These are phyloP conservation scores for Nitzschia inconspicua DNA, from an alignment of 108 stramenopile genomes.

Conservation along the genomic window DNA sequence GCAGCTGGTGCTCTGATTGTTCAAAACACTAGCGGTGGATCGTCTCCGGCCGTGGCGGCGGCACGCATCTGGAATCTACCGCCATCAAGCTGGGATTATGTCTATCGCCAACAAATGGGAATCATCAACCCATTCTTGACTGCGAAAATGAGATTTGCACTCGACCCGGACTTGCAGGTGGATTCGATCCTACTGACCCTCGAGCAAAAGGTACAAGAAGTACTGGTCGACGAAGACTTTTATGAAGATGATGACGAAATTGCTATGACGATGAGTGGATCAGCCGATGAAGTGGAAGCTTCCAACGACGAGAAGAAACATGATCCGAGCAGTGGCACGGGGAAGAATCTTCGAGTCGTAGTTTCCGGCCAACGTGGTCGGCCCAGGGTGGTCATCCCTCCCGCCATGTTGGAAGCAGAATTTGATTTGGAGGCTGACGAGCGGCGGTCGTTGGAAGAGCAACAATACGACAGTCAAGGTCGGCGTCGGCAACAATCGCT, in stretches of 20 bases:
- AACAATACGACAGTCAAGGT: constrained; percentile 15
- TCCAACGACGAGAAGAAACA: not conserved
- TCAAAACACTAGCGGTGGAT: not conserved
- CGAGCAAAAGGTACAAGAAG: constrained; percentile 3
- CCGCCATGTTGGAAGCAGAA: constrained; percentile 66
- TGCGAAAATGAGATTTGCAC: constrained; percentile 21
- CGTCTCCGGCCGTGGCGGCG: not conserved
- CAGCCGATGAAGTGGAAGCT: not conserved
- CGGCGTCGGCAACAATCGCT: constrained; percentile 9
- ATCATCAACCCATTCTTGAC: constrained; percentile 45
- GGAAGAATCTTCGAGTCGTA: not conserved
- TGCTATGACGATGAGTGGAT: not conserved
- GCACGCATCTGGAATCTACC: constrained; percentile 3
- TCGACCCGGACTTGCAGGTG: constrained; percentile 26
- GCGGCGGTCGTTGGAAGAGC: constrained; percentile 68
- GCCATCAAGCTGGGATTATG: constrained; percentile 10
- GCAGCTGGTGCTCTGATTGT: not conserved
- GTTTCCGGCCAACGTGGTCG: not conserved
- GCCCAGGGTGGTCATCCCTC: constrained; percentile 50
- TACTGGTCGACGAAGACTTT: constrained; percentile 16
- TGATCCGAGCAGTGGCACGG: not conserved
- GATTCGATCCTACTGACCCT: constrained; percentile 9
- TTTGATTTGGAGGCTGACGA: constrained; percentile 83
- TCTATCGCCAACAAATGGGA: constrained; percentile 13
- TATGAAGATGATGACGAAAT: constrained; percentile 12